These are phyloP conservation scores for Aspergillus neoniger DNA, from an alignment of 2,329 filamentous ascomycete genomes.

Conservation along the genomic window DNA sequence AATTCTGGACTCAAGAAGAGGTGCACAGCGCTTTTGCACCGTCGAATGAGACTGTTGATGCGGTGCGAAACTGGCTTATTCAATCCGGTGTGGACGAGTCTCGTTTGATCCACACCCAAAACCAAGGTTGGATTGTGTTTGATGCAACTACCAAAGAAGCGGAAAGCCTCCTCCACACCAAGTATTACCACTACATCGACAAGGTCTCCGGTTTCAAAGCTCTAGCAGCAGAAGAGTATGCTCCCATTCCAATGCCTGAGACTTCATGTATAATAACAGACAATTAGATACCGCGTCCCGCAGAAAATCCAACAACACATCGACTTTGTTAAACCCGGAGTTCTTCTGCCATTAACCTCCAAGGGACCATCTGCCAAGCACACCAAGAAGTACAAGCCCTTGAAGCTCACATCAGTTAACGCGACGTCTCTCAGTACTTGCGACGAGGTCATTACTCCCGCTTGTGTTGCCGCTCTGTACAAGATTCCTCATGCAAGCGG, in stretches of 20 bases:
- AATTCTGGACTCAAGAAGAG: conserved; percentile 34
- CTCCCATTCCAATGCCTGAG: too few relatives aligned
- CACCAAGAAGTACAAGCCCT: not conserved
- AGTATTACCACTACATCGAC: conserved; percentile 44
- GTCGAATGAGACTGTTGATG: conserved; percentile 28
- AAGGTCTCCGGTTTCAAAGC: conserved; percentile 32
- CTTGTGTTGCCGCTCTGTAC: conserved; percentile 10
- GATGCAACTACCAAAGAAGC: conserved; percentile 40
- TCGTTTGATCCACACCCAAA: conserved; percentile 32
- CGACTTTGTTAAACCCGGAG: conserved; percentile 8
- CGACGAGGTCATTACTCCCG: conserved; percentile 4
- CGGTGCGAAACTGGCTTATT: conserved; percentile 34
- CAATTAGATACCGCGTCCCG: conserved; percentile 1
- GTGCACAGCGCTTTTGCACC: conserved; percentile 42
- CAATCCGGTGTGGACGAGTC: conserved; percentile 26
- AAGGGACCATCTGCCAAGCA: not conserved
- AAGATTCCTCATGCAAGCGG: conserved; percentile 1
- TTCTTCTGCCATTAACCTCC: not conserved
- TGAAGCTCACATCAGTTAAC: not conserved
- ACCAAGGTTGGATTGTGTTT: conserved; percentile 46
- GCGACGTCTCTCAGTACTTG: not conserved
- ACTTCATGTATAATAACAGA: not conserved
- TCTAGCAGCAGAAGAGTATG: conserved; percentile 46
- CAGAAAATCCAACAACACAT: conserved; percentile 4
- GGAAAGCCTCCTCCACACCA: conserved; percentile 41